Percentiles rank a stretch among this genome's conserved stretches.
Evolutionary conservation across 257 asterid species (phyloP).

Genomic region (Solanum sejunctum): DNA sequence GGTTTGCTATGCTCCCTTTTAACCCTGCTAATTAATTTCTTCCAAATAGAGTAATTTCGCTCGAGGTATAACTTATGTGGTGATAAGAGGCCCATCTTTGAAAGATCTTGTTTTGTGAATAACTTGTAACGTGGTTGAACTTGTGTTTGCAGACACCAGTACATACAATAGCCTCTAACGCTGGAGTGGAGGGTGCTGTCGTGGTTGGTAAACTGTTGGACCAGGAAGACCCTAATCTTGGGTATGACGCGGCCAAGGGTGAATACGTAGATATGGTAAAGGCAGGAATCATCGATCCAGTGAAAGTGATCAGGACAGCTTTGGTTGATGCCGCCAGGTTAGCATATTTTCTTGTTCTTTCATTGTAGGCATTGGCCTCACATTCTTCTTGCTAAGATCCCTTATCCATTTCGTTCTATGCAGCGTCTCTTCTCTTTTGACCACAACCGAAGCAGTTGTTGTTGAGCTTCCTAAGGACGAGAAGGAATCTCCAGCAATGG

Average conservation of each 20-base stretch:
- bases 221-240: slow-evolving; percentile 74
- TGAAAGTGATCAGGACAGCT: slow-evolving; percentile 88
- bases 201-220: slow-evolving; percentile 89
- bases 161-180: slow-evolving; percentile 68
- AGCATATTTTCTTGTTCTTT: not conserved
- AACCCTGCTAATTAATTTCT: not conserved
- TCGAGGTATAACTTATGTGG: not conserved
- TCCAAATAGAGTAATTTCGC: not conserved
- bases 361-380: not conserved
- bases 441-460: slow-evolving; percentile 83
- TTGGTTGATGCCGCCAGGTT: slow-evolving; percentile 95
- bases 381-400: not conserved
- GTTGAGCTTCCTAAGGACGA: slow-evolving; percentile 76
- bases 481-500: slow-evolving; percentile 52
- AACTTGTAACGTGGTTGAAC: not conserved
- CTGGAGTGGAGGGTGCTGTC: slow-evolving; percentile 97
- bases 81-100: not conserved
- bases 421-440: slow-evolving; percentile 84
- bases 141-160: slow-evolving; percentile 51
- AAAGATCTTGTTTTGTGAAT: not conserved
- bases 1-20: slow-evolving; percentile 18
- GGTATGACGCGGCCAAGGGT: slow-evolving; percentile 96
- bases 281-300: slow-evolving; percentile 78
- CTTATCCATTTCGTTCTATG: not conserved
- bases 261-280: slow-evolving; percentile 91